Evolutionary conservation across 192 early-diverging fungal genomes (phyloP), one percentile per base, ranked within the genome.

Genomic region (Coemansia sp.): DNA sequence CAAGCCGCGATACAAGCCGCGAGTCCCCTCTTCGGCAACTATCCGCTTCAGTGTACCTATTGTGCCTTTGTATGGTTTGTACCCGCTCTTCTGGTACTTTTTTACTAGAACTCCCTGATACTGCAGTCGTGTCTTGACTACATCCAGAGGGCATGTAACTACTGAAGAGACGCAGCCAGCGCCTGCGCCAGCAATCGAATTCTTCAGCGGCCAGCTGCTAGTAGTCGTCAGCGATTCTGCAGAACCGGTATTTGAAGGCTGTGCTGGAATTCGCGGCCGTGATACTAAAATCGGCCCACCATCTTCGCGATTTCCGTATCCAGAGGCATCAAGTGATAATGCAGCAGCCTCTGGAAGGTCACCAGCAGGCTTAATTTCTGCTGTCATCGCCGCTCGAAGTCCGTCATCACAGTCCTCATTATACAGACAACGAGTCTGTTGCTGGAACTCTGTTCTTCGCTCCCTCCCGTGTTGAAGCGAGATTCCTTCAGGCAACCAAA

Each of bases 51-150:
- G 82, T 4, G 91, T 88, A 59, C 86, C 79, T 70, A 81, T 19
- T 5, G 87, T 89, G 17, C 81, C 76, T 30, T 51, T 53, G 60
- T 82, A 85, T 36, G 76, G 73, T 57, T 46, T 59, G 60, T 67
- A 73, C 21, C 72, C 72, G 30, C 46, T 20, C 42, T 63, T 32
- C 21, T 21, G 56, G 63, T 70, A 70, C 29, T 56, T 62, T 39
- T 61, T 64, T 19, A 70, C 68, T 33, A 82, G 55, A 8, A 74
- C 64, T 23, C 74, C 76, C 70, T 95, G 93, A 73, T 98, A 95
- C 80, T 98, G 96, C 56, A 96, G 80, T 36, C 96, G 84, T 23
- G 95, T 92, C 66, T 98, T 98, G 52, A 95, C 91, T 22, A 98
- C 93, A 75, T 98, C 96, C 25, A 98, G 76, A 5, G 96, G 96